Base-by-base conservation (phyloP, 257 asterid genomes). In the Linderniella brevidens region DNA sequence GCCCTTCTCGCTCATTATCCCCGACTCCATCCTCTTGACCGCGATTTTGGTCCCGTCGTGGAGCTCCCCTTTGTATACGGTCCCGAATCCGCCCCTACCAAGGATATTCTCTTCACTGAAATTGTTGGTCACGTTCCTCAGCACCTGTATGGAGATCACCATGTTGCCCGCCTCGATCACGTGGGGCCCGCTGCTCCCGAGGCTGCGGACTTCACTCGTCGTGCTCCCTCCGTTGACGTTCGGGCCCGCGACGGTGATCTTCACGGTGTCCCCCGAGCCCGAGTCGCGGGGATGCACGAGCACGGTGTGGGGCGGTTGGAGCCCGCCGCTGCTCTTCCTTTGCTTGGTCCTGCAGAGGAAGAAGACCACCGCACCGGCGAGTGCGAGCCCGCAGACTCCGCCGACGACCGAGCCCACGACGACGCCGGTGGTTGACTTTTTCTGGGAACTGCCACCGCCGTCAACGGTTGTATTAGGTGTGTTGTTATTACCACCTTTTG, bases 21-120 rank as follows among this genome's bases (percentile, higher is more conserved):
- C 92, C 5, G 81, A 66, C 61, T 81, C 94, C 94, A 86, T 86
- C 72, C 94, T 56, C 76, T 86, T 86, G 16, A 79, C 94, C 0
- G 90, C 94, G 45, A 86, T 77, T 55, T 75, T 79, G 1, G 92
- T 79, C 46, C 87, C 92, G 14, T 86, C 96, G 32, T 72, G 87
- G 63, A 85, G 46, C 63, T 76, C 92, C n/a, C 93, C 96, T 53
- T 68, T 74, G 44, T 85, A 85, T 19, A 86, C 96, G 9, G 90
- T 86, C 48, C 94, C 96, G 43, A 86, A 86, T 42, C 96, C 92
- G 37, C 94, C 96, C 29, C 59, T 65, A 9, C 94, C 92, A n/a
- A 86, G 61, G 13, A 82, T 58, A 60, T 79, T 86, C 8, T 38
- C 53, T 45, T 70, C 84, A 14, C 76, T 67, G 58, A 86, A 86